phyloP scores from a whole-genome alignment of 805 yeast species.

The Lipomyces yamanashiensis region DNA sequence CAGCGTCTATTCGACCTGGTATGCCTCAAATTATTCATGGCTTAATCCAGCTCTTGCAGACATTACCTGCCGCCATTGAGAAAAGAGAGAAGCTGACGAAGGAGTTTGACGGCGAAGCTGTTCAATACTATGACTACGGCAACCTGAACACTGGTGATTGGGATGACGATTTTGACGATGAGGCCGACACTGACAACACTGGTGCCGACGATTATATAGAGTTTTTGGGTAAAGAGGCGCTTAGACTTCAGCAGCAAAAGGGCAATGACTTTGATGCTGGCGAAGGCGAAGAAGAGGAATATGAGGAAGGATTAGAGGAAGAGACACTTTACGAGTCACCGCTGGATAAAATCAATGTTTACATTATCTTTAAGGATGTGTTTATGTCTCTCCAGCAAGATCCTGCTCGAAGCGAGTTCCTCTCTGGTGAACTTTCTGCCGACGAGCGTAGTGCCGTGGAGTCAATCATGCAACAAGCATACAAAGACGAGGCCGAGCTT shows the following conservation, averaged over 20 bases:
- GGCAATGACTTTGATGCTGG: not conserved
- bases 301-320: conserved; percentile 60
- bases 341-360: conserved; percentile 76
- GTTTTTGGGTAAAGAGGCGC: conserved; percentile 29
- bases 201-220: conserved; percentile 39
- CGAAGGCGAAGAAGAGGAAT: conserved; percentile 35
- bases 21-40: conserved; percentile 56
- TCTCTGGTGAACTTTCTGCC: conserved; percentile 19
- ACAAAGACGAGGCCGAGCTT: conserved; percentile 23
- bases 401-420: conserved; percentile 18
- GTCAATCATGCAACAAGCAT: conserved; percentile 28
- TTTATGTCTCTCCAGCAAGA: conserved; percentile 42
- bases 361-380: conserved; percentile 63
- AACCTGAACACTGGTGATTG: conserved; percentile 41
- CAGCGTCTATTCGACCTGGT: conserved; percentile 40
- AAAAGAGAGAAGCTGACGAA: conserved; percentile 66
- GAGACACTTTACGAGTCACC: conserved; percentile 81
- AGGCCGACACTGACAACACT: conserved; percentile 44
- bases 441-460: conserved; percentile 25
- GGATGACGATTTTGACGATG: conserved; percentile 42
- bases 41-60: conserved; percentile 58
- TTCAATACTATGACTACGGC: conserved; percentile 37
- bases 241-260: conserved; percentile 13
- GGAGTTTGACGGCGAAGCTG: conserved; percentile 50
- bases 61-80: conserved; percentile 73